Evolutionary conservation across 2,329 filamentous ascomycete genomes (phyloP), one percentile per base, ranked within the genome.

Genomic region (Rosellinia necatrix): DNA sequence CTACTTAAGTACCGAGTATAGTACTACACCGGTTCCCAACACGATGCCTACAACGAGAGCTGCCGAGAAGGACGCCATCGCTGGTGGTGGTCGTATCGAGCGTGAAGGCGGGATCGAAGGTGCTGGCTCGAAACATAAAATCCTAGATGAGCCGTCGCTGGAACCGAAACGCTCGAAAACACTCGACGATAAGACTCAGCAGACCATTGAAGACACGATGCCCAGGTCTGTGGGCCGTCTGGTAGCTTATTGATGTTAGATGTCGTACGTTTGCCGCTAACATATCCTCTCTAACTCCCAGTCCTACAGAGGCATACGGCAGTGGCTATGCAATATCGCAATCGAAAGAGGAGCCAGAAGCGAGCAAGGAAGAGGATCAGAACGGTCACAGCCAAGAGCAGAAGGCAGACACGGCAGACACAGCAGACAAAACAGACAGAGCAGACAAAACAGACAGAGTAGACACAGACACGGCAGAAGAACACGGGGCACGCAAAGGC

Each of bases 121-220:
- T 3, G 59, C 68, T 2, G 71, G 73, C 7, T 67, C 68, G 10
- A 76, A 76, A 63, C 74, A 72, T 48, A 67, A 72, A 54, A 66
- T 71, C 1, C 64, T 66, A 37, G 57, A 58, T 13, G 65, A 68
- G 41, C 59, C 65, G 4, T 71, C 74, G 1, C 71, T 74, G 21
- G 61, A 73, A 40, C 61, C 73, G 10, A 78, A 80, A 64, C 74
- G 74, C 21, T 68, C 70, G n/a, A 72, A 70, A 53, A 70, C 65
- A 49, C 62, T 60, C 8, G 58, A 65, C 10, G 58, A 57, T 12
- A 75, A 73, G 60, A 74, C 77, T 56, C 81, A 84, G 65, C 76
- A 76, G 62, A 81, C 78, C 0, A 73, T 83, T 29, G 81, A 84
- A 56, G 78, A 83, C 59, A 77, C 75, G 1, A 69, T 81, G 37